A percentile compares a stretch with the other conserved stretches of the same genome.
These are phyloP conservation scores for Phlebiopsis gigantea DNA, from an alignment of 768 basidiomycete species.

Conservation along the genomic window DNA sequence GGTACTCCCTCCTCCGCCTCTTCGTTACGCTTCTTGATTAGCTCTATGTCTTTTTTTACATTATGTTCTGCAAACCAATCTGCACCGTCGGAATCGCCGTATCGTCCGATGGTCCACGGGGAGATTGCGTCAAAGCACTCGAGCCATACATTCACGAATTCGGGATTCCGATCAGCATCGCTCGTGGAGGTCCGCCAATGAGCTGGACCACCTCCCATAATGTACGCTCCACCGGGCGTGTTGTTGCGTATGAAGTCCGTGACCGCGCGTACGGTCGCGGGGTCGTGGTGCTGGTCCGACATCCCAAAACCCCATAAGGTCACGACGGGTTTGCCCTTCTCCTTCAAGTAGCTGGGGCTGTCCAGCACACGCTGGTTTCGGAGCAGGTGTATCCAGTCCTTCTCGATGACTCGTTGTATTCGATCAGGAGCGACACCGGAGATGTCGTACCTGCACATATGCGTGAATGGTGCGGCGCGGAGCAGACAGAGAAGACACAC, in stretches of 20 bases:
- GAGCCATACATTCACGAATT: slow-evolving; percentile 63
- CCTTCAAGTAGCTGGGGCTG: slow-evolving; percentile 68
- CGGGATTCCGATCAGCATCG: slow-evolving; percentile 67
- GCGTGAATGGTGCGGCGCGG: background rate
- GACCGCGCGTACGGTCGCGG: slow-evolving; percentile 50
- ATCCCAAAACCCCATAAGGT: slow-evolving; percentile 80
- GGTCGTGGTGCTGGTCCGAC: slow-evolving; percentile 53
- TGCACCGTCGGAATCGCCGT: slow-evolving; percentile 51
- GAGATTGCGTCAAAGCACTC: slow-evolving; percentile 77
- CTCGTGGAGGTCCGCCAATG: slow-evolving; percentile 70
- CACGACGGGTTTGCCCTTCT: slow-evolving; percentile 66
- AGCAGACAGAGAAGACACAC: slow-evolving; percentile 35
- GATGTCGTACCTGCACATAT: slow-evolving; percentile 66
- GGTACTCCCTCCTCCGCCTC: slow-evolving; percentile 21
- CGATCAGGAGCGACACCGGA: slow-evolving; percentile 69
- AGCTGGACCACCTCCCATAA: slow-evolving; percentile 65
- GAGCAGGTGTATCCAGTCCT: slow-evolving; percentile 73
- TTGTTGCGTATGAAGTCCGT: slow-evolving; percentile 51
- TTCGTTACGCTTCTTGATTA: slow-evolving; percentile 47
- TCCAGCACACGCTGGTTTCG: slow-evolving; percentile 55
- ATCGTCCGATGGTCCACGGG: slow-evolving; percentile 81
- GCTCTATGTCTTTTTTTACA: slow-evolving; percentile 59
- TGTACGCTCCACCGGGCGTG: slow-evolving; percentile 70
- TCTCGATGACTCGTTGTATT: slow-evolving; percentile 59
- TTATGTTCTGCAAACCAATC: slow-evolving; percentile 58